Evolutionary conservation across 192 early-diverging fungal genomes (phyloP), one percentile per base, ranked within the genome.

Genomic region (Oehlia diaphana): DNA sequence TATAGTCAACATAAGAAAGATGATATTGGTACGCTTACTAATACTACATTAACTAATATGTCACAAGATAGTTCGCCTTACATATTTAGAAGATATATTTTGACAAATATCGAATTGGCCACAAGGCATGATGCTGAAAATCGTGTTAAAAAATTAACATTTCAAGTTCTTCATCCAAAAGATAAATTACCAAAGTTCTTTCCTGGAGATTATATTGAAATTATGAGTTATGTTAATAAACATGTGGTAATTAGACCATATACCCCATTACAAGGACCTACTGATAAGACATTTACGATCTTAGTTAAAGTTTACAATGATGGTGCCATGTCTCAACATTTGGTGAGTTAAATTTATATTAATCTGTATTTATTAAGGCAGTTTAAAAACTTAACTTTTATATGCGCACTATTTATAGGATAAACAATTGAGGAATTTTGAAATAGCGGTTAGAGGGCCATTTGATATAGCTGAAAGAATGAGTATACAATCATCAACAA

Each of bases 151-250:
- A n/a, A 65, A 16, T 77, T 77, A 35, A 77, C 75, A 12, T 77
- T 77, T 65, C 62, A 67, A 67, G 33, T 67, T 13, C 21, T 67
- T 67, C 65, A 67, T 67, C 65, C 65, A 67, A 33, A 33, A 33
- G 65, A 67, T 33, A 67, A 67, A 33, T 67, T 44, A 37, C 58
- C 75, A 47, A 77, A 23, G 47, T 63, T 77, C 64, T 10, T 79
- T 26, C 78, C 78, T 19, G 78, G 78, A 5, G 70, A 79, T 44
- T 79, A 28, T 28, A 72, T 79, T 33, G 78, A 79, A 63, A 53
- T 79, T 58, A 66, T 67, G 58, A 47, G 70, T 37, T 39, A 44
- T 31, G 49, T 73, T 42, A 72, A 79, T 16, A 63, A 63, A n/a
- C 53, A 72, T 26, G 53, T 73, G 7, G 39, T 79, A 28, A 62